phyloP scores from a whole-genome alignment of 2,329 filamentous ascomycete genomes.

The Coniochaeta hoffmannii region DNA sequence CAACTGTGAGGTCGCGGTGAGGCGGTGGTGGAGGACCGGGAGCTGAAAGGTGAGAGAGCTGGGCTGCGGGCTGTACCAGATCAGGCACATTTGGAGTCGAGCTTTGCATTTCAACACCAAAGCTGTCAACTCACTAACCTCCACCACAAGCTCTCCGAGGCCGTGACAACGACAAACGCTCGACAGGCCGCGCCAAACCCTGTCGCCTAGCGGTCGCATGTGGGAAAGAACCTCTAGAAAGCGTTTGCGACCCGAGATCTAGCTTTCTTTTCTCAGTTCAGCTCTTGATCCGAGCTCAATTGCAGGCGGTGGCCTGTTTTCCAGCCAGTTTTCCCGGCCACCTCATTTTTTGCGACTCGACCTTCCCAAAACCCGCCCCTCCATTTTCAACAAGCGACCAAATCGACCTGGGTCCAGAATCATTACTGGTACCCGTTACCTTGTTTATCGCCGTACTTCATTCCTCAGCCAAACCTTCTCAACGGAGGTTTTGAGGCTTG shows the following conservation, averaged over 20 bases:
- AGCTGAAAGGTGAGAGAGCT: not conserved
- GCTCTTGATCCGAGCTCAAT: conserved; percentile 1
- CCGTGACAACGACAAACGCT: not conserved
- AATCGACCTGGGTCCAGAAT: not conserved
- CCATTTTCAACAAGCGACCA: not conserved
- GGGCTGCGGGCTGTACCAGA: not conserved
- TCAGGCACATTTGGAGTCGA: not conserved
- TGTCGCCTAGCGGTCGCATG: not conserved
- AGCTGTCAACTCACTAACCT: not conserved
- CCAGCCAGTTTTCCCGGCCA: not conserved
- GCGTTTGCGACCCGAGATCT: not conserved
- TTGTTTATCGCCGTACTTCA: not conserved
- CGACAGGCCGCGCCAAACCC: not conserved
- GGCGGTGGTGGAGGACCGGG: not conserved
- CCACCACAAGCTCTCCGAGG: not conserved
- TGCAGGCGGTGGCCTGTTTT: conserved; percentile 1
- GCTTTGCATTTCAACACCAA: not conserved
- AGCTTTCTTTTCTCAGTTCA: not conserved
- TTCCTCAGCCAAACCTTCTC: not conserved
- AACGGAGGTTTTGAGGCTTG: not conserved
- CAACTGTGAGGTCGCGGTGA: not conserved
- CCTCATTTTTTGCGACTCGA: not conserved
- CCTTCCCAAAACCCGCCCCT: not conserved
- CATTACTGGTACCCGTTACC: not conserved
- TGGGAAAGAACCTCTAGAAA: not conserved